phyloP scores from a whole-genome alignment of 805 yeast genomes.

The Candida argentea region DNA sequence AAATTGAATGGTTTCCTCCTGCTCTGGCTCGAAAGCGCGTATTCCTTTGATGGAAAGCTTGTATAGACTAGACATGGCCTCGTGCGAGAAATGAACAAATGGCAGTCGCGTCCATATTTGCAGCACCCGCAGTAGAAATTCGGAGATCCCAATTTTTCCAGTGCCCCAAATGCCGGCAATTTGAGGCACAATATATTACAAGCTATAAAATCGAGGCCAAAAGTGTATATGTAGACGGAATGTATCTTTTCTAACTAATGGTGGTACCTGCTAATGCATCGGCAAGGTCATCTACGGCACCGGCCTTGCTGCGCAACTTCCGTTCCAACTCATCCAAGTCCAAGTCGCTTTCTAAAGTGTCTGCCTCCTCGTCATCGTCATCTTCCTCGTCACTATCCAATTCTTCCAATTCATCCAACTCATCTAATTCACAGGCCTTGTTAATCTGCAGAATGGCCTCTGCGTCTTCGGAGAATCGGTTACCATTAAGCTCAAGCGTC shows the following conservation, averaged over 20 bases:
- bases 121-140: too few relatives aligned
- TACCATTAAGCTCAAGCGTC: conserved; percentile 82
- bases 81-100: conserved; percentile 1
- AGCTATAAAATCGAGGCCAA: too few relatives aligned
- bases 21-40: conserved; percentile 81
- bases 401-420: conserved; percentile 91
- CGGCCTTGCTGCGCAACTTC: conserved; percentile 28
- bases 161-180: too few relatives aligned
- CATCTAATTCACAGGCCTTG: conserved; percentile 72
- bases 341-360: conserved; percentile 45
- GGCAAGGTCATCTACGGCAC: conserved; percentile 47
- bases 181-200: too few relatives aligned
- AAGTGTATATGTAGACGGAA: too few relatives aligned
- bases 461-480: conserved; percentile 83
- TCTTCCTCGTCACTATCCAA: conserved; percentile 60
- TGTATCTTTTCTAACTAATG: conserved; percentile 15
- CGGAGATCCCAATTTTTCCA: too few relatives aligned
- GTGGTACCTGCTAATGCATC: conserved; percentile 47
- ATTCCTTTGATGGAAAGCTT: conserved; percentile 64
- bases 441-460: conserved; percentile 52
- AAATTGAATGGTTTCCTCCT: conserved; percentile 78
- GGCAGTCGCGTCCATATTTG: too few relatives aligned
- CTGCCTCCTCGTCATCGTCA: conserved; percentile 41
- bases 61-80: conserved; percentile 30
- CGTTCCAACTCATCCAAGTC: conserved; percentile 44